Conservation (phyloP, 768 basidiomycete species). For the Serendipita sp. region DNA sequence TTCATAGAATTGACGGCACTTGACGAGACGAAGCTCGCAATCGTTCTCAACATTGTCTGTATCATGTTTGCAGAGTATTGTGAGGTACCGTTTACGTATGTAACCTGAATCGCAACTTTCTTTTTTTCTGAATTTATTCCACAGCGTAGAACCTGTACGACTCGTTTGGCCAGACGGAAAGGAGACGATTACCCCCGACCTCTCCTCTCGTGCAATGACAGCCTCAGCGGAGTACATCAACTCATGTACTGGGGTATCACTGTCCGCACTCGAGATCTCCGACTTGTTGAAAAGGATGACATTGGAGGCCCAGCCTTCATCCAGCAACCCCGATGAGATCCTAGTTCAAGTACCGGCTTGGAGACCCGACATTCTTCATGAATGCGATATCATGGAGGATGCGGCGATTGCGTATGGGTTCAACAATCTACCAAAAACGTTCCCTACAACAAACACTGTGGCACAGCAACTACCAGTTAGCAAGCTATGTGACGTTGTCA, state of each 20-base stretch:
- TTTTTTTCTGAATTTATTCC: background rate
- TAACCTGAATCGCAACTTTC: slow-evolving; percentile 6
- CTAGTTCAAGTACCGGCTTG: slow-evolving; percentile 74
- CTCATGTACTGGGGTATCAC: slow-evolving; percentile 76
- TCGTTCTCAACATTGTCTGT: slow-evolving; percentile 85
- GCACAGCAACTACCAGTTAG: slow-evolving; percentile 83
- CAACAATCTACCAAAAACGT: slow-evolving; percentile 84
- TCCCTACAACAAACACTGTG: slow-evolving; percentile 89
- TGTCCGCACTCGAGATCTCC: slow-evolving; percentile 49
- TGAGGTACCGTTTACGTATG: slow-evolving; percentile 80
- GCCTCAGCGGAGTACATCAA: slow-evolving; percentile 88
- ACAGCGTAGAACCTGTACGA: slow-evolving; percentile 85
- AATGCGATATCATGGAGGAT: slow-evolving; percentile 97
- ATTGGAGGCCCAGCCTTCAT: slow-evolving; percentile 38
- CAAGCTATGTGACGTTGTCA: slow-evolving; percentile 75
- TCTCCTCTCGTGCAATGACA: slow-evolving; percentile 51
- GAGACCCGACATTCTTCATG: slow-evolving; percentile 94
- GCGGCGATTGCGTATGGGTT: slow-evolving; percentile 95
- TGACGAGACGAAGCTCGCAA: slow-evolving; percentile 88
- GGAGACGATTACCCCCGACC: slow-evolving; percentile 60
- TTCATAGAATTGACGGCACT: slow-evolving; percentile 97
- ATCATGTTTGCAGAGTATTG: slow-evolving; percentile 99
- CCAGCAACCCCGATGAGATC: slow-evolving; percentile 47
- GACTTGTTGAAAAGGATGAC: slow-evolving; percentile 75
- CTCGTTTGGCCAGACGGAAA: slow-evolving; percentile 67